A percentile compares a stretch with the other conserved stretches of the same genome.
These are phyloP conservation scores for Helminthosporium solani DNA, from an alignment of 2,329 filamentous ascomycete species.

Conservation along the genomic window DNA sequence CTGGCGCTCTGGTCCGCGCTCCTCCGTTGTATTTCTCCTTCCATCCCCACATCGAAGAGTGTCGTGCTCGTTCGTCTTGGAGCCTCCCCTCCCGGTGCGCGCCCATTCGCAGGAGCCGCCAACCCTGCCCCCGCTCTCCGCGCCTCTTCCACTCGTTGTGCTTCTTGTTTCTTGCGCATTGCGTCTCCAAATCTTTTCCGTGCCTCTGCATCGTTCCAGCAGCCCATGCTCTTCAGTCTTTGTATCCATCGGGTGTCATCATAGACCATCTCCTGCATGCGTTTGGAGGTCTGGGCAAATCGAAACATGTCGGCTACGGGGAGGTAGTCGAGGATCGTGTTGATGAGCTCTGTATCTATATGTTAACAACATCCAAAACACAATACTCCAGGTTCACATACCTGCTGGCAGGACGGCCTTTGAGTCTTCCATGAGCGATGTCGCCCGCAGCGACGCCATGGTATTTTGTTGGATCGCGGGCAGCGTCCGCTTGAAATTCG, in stretches of 20 bases:
- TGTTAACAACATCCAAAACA: constrained; percentile 5
- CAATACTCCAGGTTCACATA: constrained; percentile 39
- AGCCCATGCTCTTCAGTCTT: constrained; percentile 79
- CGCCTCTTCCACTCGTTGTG: constrained; percentile 49
- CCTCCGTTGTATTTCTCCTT: constrained; percentile 60
- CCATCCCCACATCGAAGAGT: constrained; percentile 71
- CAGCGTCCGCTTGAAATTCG: constrained; percentile 51
- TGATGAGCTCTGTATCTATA: constrained; percentile 72
- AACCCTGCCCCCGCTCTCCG: constrained; percentile 35
- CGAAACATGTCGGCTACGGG: constrained; percentile 80
- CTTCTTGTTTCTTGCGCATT: constrained; percentile 58
- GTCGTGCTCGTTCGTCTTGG: constrained; percentile 54
- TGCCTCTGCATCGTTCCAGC: constrained; percentile 89
- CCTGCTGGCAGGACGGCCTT: constrained; percentile 81
- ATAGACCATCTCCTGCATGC: constrained; percentile 97
- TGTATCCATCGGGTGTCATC: constrained; percentile 96
- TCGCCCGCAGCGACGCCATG: constrained; percentile 74
- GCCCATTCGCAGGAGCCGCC: constrained; percentile 39
- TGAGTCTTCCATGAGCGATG: constrained; percentile 74
- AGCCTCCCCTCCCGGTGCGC: constrained; percentile 34
- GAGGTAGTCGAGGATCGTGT: constrained; percentile 84
- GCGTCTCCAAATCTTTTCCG: constrained; percentile 76
- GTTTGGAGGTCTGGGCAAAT: constrained; percentile 79
- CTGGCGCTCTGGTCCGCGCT: constrained; percentile 36
- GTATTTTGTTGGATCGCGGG: constrained; percentile 48